Evolutionary conservation across 805 yeast genomes (phyloP), one percentile per base, ranked within the genome.

Genomic region (Metschnikowia corniflorae): DNA sequence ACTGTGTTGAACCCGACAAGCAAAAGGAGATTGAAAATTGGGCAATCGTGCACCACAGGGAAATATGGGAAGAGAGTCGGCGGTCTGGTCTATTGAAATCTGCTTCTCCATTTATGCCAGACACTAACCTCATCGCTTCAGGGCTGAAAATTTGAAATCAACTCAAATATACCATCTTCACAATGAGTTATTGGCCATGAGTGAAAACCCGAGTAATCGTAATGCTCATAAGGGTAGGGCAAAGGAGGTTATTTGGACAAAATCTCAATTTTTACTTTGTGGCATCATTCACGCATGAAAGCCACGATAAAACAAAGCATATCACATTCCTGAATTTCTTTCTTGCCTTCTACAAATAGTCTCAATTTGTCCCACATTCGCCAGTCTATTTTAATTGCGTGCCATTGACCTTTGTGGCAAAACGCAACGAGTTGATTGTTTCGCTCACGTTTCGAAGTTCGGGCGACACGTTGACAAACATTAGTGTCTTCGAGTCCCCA

Each of bases 381-480:
- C n/a, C n/a, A n/a, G n/a, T n/a, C 29, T 18, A 43, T 14, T 20
- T 40, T 16, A 45, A 19, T 15, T 39, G 40, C 7, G 89, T 82
- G 23, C 63, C 64, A 49, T 82, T 82, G 2, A 84, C 93, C 46
- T 84, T 87, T 4, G 86, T 77, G 0, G 97, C 97, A 69, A 91
- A 91, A 34, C 97, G 67, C 32, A 93, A 67, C 0, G 96, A 86
- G 53, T 86, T 87, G 21, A 89, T 49, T 1, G 95, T 83, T 55
- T 93, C 98, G 47, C 70, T 75, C 26, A 80, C 67, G 55, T 86
- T 84, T 12, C 60, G 60, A 8, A 55, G 56, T 33, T 73, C 62
- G 3, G 95, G 88, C 1, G 95, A 83, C 1, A 89, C 71, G 50
- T 87, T 89, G 12, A 88, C 96, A 69, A 91, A 83, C 96, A 91